These are phyloP conservation scores for Zelonia costaricensis DNA, from an alignment of 208 protist species.

Conservation along the genomic window DNA sequence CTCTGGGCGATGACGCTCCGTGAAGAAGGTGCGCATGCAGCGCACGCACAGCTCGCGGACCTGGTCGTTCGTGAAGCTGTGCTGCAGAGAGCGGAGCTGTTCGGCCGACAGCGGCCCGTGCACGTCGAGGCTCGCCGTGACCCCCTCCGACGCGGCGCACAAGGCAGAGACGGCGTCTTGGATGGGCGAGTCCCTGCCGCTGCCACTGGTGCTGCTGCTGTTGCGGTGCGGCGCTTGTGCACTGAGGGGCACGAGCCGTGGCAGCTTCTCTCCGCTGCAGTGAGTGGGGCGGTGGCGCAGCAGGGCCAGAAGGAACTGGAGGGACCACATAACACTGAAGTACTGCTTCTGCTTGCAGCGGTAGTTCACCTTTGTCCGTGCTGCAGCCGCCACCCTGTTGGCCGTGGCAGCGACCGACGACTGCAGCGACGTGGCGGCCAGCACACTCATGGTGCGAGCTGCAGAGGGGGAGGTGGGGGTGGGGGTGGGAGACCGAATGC, in stretches of 20 bases:
- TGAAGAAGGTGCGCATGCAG: conserved; percentile 1
- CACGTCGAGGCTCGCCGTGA: neutral
- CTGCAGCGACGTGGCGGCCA: too few relatives aligned
- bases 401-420: too few relatives aligned
- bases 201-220: neutral
- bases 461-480: too few relatives aligned
- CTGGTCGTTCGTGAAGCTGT: conserved; percentile 13
- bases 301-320: conserved; percentile 20
- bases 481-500: too few relatives aligned
- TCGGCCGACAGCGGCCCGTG: conserved; percentile 13
- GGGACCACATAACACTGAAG: conserved; percentile 16
- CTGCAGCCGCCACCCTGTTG: too few relatives aligned
- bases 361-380: too few relatives aligned
- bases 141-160: conserved; percentile 1
- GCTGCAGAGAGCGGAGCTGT: conserved; percentile 16
- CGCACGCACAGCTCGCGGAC: conserved; percentile 8
- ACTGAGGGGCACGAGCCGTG: too few relatives aligned
- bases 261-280: too few relatives aligned
- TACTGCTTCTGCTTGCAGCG: conserved; percentile 37
- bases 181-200: too few relatives aligned
- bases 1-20: neutral
- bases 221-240: neutral
- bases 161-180: neutral
- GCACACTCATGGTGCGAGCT: too few relatives aligned
- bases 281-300: neutral